Conservation (phyloP, 768 basidiomycete species). For the Daedaleopsis sinensis region DNA sequence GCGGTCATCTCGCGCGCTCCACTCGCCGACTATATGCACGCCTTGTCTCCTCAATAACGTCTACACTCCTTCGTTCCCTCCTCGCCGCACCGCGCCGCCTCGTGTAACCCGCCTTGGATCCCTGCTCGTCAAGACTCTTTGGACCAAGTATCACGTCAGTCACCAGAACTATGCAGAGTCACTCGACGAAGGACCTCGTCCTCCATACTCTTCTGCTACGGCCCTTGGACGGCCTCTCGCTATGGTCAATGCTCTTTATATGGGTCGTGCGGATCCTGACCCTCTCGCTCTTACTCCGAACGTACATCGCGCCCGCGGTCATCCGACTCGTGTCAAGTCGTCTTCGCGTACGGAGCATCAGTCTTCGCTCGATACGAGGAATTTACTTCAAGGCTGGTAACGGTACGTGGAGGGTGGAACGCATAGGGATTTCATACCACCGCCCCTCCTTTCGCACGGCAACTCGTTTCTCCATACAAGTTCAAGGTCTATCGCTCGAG, state of each 20-base stretch:
- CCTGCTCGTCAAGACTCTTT: background rate
- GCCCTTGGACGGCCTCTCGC: conserved; percentile 16
- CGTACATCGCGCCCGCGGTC: conserved; percentile 67
- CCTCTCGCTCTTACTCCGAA: conserved; percentile 62
- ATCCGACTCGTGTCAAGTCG: conserved; percentile 58
- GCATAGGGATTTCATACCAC: conserved; percentile 62
- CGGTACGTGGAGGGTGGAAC: conserved; percentile 63
- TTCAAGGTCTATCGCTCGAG: conserved; percentile 63
- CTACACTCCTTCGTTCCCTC: conserved; percentile 15
- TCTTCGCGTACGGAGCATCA: conserved; percentile 72
- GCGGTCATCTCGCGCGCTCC: background rate
- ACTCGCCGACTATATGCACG: conserved; percentile 9
- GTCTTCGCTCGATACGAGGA: conserved; percentile 77
- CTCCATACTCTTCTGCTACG: conserved; percentile 27
- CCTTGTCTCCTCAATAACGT: background rate
- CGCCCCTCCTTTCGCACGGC: conserved; percentile 51
- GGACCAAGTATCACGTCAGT: background rate
- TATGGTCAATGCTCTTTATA: conserved; percentile 44
- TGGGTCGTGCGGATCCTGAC: conserved; percentile 56
- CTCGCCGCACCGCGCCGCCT: background rate
- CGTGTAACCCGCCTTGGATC: background rate
- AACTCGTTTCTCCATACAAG: conserved; percentile 61
- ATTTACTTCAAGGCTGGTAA: conserved; percentile 64
- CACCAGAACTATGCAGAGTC: background rate
- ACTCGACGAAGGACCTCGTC: conserved; percentile 3